Percentiles rank a stretch among this genome's conserved stretches.
Conservation (phyloP, 208 protist genomes). For the Entamoeba moshkovskii region DNA sequence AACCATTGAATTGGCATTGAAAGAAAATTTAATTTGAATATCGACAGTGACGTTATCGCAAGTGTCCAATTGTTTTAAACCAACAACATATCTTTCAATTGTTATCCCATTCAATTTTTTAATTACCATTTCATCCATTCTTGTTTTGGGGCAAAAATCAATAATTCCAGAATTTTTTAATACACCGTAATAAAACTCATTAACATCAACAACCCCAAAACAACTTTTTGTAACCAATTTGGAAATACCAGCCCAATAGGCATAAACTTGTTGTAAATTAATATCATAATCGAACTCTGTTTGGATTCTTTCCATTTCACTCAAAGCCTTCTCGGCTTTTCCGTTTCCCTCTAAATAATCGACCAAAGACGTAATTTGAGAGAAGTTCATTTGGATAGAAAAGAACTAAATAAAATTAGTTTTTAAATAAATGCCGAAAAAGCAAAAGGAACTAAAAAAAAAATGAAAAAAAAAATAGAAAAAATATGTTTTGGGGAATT, state of each 20-base stretch:
- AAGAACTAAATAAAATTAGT: too few species aligned
- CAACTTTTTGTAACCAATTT: neutral
- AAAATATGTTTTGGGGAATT: too few species aligned
- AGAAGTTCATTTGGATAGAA: too few species aligned
- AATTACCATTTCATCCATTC: neutral
- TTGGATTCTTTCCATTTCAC: neutral
- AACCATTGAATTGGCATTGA: neutral
- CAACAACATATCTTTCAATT: neutral
- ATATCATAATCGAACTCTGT: neutral
- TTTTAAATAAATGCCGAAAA: too few species aligned
- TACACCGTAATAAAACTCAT: neutral
- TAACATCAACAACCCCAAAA: neutral
- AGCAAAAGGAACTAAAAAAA: too few species aligned
- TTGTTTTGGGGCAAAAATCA: neutral
- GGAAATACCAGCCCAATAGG: neutral
- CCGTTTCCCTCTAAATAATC: too few species aligned
- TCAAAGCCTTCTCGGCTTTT: too few species aligned
- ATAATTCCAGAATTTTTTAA: neutral
- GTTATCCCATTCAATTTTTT: neutral
- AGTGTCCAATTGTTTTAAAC: neutral
- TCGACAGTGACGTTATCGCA: neutral
- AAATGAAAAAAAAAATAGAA: too few species aligned
- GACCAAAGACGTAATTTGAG: too few species aligned
- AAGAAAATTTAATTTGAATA: neutral
- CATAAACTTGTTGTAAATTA: neutral